A percentile compares a stretch with the other conserved stretches of the same genome.
Conservation (phyloP, 371 early-diverging fungal species). For the Vairimorpha apis region DNA sequence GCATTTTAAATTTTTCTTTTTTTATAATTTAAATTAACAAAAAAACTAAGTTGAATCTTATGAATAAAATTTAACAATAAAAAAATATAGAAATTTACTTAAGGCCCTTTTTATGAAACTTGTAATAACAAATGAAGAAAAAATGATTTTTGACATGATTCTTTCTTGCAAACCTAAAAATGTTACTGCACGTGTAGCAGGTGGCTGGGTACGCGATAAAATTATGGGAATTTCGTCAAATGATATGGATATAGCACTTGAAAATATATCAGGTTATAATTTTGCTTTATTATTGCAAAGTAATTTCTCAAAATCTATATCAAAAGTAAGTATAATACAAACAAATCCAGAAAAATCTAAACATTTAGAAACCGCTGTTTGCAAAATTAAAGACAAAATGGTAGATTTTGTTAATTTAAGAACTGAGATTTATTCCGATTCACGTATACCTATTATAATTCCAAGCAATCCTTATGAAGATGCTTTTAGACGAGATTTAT, state of each 20-base stretch:
- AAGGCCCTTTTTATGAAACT: neutral
- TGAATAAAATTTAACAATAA: neutral
- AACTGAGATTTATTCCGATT: slow-evolving; percentile 76
- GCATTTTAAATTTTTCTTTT: too few relatives aligned
- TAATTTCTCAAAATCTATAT: slow-evolving; percentile 28
- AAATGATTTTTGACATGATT: slow-evolving; percentile 19
- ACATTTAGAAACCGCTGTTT: slow-evolving; percentile 92
- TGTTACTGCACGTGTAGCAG: slow-evolving; percentile 58
- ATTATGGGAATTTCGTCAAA: slow-evolving; percentile 75
- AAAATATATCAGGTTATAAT: slow-evolving; percentile 82
- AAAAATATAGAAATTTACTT: neutral
- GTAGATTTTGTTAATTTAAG: slow-evolving; percentile 92
- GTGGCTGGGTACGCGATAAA: slow-evolving; percentile 65
- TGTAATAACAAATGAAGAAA: neutral
- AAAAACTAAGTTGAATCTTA: neutral
- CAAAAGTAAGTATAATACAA: slow-evolving; percentile 71
- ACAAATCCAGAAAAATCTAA: slow-evolving; percentile 90
- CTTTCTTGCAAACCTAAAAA: slow-evolving; percentile 3
- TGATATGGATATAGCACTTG: slow-evolving; percentile 90
- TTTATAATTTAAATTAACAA: neutral
- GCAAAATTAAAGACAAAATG: slow-evolving; percentile 70
- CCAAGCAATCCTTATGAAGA: slow-evolving; percentile 90
- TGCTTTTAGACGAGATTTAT: slow-evolving; percentile 86
- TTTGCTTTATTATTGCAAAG: slow-evolving; percentile 71
- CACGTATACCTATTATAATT: slow-evolving; percentile 74